phyloP scores from a whole-genome alignment of 768 basidiomycete genomes.

The Atractiella rhizophila region DNA sequence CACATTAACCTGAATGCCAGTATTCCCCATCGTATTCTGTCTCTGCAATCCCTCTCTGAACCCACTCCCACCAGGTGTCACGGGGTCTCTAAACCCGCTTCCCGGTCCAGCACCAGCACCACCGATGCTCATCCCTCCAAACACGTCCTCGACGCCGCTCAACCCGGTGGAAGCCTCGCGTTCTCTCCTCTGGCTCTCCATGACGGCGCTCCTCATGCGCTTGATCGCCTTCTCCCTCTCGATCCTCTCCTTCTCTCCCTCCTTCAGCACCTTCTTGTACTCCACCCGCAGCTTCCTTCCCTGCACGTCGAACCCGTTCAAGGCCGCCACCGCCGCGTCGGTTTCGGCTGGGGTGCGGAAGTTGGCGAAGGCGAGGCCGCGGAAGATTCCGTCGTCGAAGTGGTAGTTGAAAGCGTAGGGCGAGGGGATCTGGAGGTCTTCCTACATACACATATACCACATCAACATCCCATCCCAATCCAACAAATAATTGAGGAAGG shows the following conservation, averaged over 20 bases:
- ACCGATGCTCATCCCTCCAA: too few species aligned
- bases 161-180: not conserved
- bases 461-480: not conserved
- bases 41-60: not conserved
- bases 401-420: constrained; percentile 99
- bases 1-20: too few species aligned
- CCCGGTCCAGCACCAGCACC: too few species aligned
- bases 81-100: not conserved
- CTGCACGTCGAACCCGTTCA: constrained; percentile 88
- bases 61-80: not conserved
- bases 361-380: constrained; percentile 93
- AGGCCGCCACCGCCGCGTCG: constrained; percentile 76
- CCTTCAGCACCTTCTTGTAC: constrained; percentile 98
- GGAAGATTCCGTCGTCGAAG: constrained; percentile 30
- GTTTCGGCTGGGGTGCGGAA: constrained; percentile 78
- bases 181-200: constrained; percentile 2
- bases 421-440: constrained; percentile 53
- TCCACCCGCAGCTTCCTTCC: constrained; percentile 94
- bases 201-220: constrained; percentile 45
- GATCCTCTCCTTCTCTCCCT: constrained; percentile 94
- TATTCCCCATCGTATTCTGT: not conserved
- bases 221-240: constrained; percentile 95
- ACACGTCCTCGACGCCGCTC: not conserved
- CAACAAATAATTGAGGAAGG: not conserved
- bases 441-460: not conserved